phyloP scores from a whole-genome alignment of 1,139 yeast species.

The Trichomonascaceae sp. region DNA sequence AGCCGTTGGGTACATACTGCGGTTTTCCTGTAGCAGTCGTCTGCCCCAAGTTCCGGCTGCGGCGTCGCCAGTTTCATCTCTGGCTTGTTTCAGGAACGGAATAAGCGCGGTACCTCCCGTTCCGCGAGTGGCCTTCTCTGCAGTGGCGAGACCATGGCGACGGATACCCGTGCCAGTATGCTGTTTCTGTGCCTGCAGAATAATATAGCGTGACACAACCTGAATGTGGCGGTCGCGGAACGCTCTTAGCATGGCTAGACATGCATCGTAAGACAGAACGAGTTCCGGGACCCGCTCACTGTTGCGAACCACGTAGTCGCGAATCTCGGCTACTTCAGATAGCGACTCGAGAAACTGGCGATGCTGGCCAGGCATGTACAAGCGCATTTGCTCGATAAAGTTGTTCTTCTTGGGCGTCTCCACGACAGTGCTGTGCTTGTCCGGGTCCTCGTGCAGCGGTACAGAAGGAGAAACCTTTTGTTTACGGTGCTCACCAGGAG shows the following conservation, averaged over 20 bases:
- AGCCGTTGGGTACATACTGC: slow-evolving; percentile 8
- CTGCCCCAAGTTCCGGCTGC: slow-evolving; percentile 89
- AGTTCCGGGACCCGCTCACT: slow-evolving; percentile 39
- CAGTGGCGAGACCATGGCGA: slow-evolving; percentile 24
- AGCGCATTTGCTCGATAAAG: slow-evolving; percentile 72
- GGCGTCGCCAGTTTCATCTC: slow-evolving; percentile 89
- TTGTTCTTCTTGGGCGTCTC: slow-evolving; percentile 30
- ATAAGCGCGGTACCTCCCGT: slow-evolving; percentile 91
- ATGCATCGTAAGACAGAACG: slow-evolving; percentile 70
- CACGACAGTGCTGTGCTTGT: slow-evolving; percentile 8
- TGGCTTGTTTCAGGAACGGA: slow-evolving; percentile 85
- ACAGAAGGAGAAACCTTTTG: slow-evolving; percentile 13
- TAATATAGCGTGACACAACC: slow-evolving; percentile 74
- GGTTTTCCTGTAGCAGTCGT: slow-evolving; percentile 45
- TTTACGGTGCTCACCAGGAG: slow-evolving; percentile 43
- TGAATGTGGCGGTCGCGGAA: slow-evolving; percentile 91
- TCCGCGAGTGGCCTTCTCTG: slow-evolving; percentile 50
- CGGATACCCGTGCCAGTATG: slow-evolving; percentile 13
- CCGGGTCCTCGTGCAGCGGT: slow-evolving; percentile 7
- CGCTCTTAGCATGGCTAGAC: slow-evolving; percentile 75
- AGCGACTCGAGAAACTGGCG: slow-evolving; percentile 55
- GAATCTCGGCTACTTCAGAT: slow-evolving; percentile 41
- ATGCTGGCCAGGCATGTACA: slow-evolving; percentile 83
- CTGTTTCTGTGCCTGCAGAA: slow-evolving; percentile 49
- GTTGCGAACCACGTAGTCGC: slow-evolving; percentile 45